Evolutionary conservation across 257 asterid species (phyloP), one percentile per base, ranked within the genome.

Genomic region (Nemophila menziesii): DNA sequence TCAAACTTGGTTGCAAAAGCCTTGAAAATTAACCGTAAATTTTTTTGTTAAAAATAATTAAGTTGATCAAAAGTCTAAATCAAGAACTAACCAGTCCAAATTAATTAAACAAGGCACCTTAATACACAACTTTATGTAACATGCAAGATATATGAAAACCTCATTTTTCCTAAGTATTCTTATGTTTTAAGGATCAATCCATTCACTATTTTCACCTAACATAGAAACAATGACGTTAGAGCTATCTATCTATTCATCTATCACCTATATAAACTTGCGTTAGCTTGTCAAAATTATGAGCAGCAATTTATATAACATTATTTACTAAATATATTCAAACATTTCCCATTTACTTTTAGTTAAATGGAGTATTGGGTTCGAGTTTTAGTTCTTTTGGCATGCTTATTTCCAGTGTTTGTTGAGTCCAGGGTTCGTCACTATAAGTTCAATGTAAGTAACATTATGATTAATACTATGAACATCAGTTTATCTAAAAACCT

Each of bases 361-460:
- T n/a, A 23, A 20, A 80, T 81, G 93, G 72, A 15, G 51, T 33
- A 45, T 16, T 55, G 64, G 73, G 46, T 64, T 60, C 72, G 74
- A 1, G 54, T 49, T 34, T 47, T 75, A 43, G 41, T 79, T 57
- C 44, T 86, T 51, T 61, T 72, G 19, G 48, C 75, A 37, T 60
- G 56, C 34, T 52, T 72, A 4, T 15, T 50, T 43, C 84, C 82
- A 0, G 51, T 59, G 19, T 4, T 68, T 5, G 80, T 70, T 16
- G 69, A 82, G 27, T 65, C 69, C 49, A 57, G 61, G 20, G 79
- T 83, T 66, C 94, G 96, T 11, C 79, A 60, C 43, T 86, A 82
- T 73, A 84, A 72, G 57, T 82, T 86, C 57, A 78, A 86, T 37
- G 96, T 82, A 65, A 82, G 96, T 63, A 34, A 4, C 27, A 38